These are phyloP conservation scores for Arabidopsis suecica DNA, from an alignment of 345 rosid species.

Conservation along the genomic window DNA sequence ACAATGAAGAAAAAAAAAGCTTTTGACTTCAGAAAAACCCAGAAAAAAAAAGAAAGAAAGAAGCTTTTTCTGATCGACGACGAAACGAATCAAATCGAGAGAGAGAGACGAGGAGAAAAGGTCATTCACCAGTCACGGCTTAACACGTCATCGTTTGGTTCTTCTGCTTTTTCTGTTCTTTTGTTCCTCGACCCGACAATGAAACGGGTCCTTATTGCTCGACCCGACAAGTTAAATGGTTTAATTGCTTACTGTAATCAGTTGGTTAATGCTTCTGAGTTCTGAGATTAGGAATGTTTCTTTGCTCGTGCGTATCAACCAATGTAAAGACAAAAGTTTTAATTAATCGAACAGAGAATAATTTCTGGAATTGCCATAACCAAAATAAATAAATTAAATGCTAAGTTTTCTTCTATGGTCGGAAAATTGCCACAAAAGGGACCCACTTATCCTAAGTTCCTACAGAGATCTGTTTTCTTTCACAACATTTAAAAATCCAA, in stretches of 20 bases:
- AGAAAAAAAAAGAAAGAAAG: slow-evolving; percentile 18
- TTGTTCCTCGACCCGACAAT: slow-evolving; percentile 17
- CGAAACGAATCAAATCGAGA: slow-evolving; percentile 42
- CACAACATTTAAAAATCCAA: slow-evolving; percentile 31
- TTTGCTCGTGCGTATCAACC: slow-evolving; percentile 27
- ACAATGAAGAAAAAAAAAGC: slow-evolving; percentile 19
- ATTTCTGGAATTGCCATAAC: neutral
- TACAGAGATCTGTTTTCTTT: slow-evolving; percentile 51
- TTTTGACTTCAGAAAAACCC: slow-evolving; percentile 43
- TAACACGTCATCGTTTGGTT: slow-evolving; percentile 41
- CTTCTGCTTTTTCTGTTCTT: slow-evolving; percentile 3
- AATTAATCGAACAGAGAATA: slow-evolving; percentile 1
- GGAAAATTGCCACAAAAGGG: slow-evolving; percentile 42
- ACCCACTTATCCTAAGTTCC: slow-evolving; percentile 73
- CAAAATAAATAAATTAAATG: neutral
- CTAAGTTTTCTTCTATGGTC: slow-evolving; percentile 31
- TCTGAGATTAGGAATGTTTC: slow-evolving; percentile 40
- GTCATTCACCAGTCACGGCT: slow-evolving; percentile 38
- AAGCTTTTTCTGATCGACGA: slow-evolving; percentile 39
- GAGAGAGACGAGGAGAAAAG: slow-evolving; percentile 37
- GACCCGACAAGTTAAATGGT: slow-evolving; percentile 18
- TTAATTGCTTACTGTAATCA: slow-evolving; percentile 25
- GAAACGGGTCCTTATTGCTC: slow-evolving; percentile 30
- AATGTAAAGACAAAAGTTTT: slow-evolving; percentile 27
- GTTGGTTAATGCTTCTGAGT: slow-evolving; percentile 22